Base-by-base conservation (phyloP, 805 yeast genomes). In the Aciculoconidium aculeatum region DNA sequence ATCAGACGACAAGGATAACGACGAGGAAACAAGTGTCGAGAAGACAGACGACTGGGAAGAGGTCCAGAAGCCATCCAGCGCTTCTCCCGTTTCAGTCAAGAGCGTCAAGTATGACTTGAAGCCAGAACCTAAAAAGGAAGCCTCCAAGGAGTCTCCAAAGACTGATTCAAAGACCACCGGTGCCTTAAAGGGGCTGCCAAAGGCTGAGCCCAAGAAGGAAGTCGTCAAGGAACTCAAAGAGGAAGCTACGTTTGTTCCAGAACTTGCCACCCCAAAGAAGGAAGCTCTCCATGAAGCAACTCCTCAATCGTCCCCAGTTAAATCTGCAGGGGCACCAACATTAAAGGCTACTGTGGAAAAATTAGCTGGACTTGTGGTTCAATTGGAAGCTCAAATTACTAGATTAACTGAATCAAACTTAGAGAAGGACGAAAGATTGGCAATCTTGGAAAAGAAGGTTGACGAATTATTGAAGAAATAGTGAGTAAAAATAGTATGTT, bases 281-380 rank as follows among this genome's bases (percentile, higher is more conserved):
- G 30, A 42, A 26, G 39, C 36, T 12, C 14, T 38, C 4, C 15
- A 39, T 10, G 27, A 34, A 12, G 21, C 37, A 4, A 27, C 39
- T 4, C 35, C 43, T n/a, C 21, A 18, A 10, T 22, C 41, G 11
- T 46, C 57, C 11, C 51, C 61, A 16, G 65, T 29, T 15, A 36
- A 25, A 17, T 28, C 47, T 5, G 25, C 43, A 3, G 41, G 69
- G 15, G 74, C 83, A 11, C 67, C 81, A 17, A 81, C 87, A 1
- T 63, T 83, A 36, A 80, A 80, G 45, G 80, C 74, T 7, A 75
- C 86, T 1, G 78, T 82, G 17, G 90, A 80, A 40, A 78, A 71
- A 39, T 61, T 83, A 31, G 74, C 81, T 4, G 35, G 58, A 2
- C 53, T 83, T 18, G 86, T 80, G 12, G 58, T 61, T 3, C 60